Conservation (phyloP, 768 basidiomycete species). For the Megacollybia marginata region DNA sequence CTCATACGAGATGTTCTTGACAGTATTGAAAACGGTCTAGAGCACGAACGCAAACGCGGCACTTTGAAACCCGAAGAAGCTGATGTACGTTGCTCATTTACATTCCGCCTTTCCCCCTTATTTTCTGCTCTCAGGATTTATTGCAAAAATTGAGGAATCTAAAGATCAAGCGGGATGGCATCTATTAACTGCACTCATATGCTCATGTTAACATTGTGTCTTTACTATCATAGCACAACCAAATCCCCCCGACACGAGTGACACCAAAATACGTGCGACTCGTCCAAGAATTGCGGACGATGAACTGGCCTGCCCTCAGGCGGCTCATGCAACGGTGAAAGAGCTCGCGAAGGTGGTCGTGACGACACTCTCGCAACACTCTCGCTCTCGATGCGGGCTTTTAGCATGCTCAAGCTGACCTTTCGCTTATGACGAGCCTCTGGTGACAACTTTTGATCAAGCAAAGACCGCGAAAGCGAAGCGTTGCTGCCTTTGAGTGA, state of each 20-base stretch:
- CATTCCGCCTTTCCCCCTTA: neutral
- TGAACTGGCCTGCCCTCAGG: slow-evolving; percentile 10
- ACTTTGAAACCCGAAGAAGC: slow-evolving; percentile 61
- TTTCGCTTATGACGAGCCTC: slow-evolving; percentile 78
- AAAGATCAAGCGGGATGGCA: slow-evolving; percentile 39
- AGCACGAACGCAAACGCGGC: slow-evolving; percentile 60
- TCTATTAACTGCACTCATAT: slow-evolving; percentile 6
- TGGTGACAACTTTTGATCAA: slow-evolving; percentile 64
- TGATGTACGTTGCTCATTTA: slow-evolving; percentile 42
- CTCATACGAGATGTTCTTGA: slow-evolving; percentile 72
- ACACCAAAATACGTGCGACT: slow-evolving; percentile 89
- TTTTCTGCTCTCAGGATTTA: slow-evolving; percentile 38
- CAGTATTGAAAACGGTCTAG: slow-evolving; percentile 69
- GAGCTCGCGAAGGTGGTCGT: slow-evolving; percentile 38
- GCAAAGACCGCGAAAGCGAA: slow-evolving; percentile 25
- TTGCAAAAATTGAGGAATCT: slow-evolving; percentile 46
- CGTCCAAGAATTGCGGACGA: slow-evolving; percentile 75
- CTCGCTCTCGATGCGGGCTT: slow-evolving; percentile 85
- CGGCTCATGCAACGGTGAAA: slow-evolving; percentile 40
- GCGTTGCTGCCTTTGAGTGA: slow-evolving; percentile 17
- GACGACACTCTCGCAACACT: slow-evolving; percentile 27
- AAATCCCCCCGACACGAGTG: slow-evolving; percentile 75
- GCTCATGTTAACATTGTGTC: neutral
- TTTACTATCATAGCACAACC: slow-evolving; percentile 52
- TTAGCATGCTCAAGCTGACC: slow-evolving; percentile 83